These are phyloP conservation scores for Botrytis fragariae DNA, from an alignment of 2,329 filamentous ascomycete genomes.

Conservation along the genomic window DNA sequence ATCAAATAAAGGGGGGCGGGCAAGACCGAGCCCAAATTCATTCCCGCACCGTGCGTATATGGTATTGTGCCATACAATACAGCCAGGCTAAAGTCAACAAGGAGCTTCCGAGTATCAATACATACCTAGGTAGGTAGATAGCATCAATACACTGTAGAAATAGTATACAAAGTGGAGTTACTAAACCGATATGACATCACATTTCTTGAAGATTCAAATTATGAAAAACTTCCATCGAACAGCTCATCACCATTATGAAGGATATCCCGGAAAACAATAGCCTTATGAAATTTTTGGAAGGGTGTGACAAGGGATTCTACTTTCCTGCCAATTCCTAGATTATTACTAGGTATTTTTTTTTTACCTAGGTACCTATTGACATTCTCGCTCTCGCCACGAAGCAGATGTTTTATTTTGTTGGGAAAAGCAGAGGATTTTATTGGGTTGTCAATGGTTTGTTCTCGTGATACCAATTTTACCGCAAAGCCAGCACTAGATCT, in stretches of 20 bases:
- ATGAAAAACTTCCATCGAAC: neutral
- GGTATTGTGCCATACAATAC: neutral
- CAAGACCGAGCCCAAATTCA: neutral
- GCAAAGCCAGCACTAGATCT: neutral
- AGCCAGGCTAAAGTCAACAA: neutral
- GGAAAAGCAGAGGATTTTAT: neutral
- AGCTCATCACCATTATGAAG: conserved; percentile 4
- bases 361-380: neutral
- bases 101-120: neutral
- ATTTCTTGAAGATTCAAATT: neutral
- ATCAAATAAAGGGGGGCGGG: neutral
- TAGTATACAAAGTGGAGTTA: neutral
- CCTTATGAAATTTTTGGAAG: neutral
- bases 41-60: neutral
- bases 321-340: neutral
- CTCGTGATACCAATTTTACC: neutral
- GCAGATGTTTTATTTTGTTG: neutral
- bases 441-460: neutral
- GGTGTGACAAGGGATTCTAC: neutral
- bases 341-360: neutral
- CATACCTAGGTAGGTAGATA: neutral
- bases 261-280: neutral
- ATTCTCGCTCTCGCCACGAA: neutral
- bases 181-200: neutral
- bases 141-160: neutral